Conservation (phyloP, 306 rosid genomes). For the Psophocarpus tetragonolobus region DNA sequence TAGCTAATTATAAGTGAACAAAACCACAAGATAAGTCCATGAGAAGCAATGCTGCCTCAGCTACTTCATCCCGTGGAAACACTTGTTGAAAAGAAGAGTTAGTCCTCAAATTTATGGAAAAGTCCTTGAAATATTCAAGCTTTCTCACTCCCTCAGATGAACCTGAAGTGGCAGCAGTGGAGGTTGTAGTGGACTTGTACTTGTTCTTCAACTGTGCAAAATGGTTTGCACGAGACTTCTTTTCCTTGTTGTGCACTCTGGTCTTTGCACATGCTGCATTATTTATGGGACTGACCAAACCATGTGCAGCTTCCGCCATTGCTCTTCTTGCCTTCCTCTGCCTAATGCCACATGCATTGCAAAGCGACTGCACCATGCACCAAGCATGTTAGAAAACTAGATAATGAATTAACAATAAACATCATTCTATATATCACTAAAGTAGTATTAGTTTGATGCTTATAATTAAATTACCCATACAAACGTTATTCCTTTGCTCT, state of each 20-base stretch:
- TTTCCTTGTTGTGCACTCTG: slow-evolving; percentile 51
- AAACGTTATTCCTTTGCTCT: neutral
- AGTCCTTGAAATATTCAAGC: slow-evolving; percentile 38
- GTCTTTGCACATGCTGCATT: slow-evolving; percentile 22
- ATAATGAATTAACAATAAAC: no score
- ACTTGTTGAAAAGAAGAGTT: slow-evolving; percentile 39
- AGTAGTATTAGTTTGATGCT: neutral
- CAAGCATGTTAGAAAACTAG: slow-evolving; percentile 27
- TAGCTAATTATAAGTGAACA: neutral
- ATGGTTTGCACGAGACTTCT: slow-evolving; percentile 45
- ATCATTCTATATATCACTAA: no score
- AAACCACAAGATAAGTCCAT: slow-evolving; percentile 73
- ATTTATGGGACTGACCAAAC: neutral
- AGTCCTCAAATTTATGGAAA: slow-evolving; percentile 38
- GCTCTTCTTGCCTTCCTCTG: slow-evolving; percentile 87
- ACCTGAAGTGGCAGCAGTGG: neutral
- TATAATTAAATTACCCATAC: neutral
- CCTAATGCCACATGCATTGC: slow-evolving; percentile 95
- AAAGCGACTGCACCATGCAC: slow-evolving; percentile 70
- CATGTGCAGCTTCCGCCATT: slow-evolving; percentile 60
- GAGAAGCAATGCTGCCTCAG: slow-evolving; percentile 66
- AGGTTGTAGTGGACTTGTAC: slow-evolving; percentile 31
- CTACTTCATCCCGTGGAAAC: slow-evolving; percentile 65
- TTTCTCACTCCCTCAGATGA: slow-evolving; percentile 18
- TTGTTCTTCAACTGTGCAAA: slow-evolving; percentile 43